Conservation (phyloP, 2,329 filamentous ascomycete species). For the Aspergillus aculeatinus region DNA sequence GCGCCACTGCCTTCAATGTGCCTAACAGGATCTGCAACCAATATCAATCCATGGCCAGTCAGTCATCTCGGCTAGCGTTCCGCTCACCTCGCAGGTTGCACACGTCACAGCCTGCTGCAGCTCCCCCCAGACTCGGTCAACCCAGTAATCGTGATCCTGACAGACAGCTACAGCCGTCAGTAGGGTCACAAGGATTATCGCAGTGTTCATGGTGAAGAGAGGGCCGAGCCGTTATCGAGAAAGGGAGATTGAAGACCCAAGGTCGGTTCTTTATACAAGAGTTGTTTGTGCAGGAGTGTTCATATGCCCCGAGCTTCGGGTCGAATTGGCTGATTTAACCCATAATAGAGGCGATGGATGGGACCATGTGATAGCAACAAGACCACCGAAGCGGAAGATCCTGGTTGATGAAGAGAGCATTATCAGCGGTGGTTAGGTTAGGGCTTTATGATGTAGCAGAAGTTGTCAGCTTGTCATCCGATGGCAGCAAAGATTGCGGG, state of each 20-base stretch:
- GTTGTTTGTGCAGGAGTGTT: too few species aligned
- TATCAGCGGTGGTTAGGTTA: neutral
- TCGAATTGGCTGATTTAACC: too few species aligned
- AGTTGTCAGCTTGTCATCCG: neutral
- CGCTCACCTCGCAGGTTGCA: neutral
- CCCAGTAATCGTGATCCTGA: neutral
- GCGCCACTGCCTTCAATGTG: neutral
- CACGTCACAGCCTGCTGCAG: neutral
- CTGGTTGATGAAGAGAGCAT: too few species aligned
- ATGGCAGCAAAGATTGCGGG: neutral
- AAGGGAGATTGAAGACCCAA: too few species aligned
- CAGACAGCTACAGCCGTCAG: neutral
- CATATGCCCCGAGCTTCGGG: too few species aligned
- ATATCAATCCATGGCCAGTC: neutral
- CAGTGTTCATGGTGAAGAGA: too few species aligned
- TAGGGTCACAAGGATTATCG: neutral
- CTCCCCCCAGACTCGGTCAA: neutral
- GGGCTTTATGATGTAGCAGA: neutral
- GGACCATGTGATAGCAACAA: too few species aligned
- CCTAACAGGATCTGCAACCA: neutral
- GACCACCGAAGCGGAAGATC: too few species aligned
- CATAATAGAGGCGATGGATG: too few species aligned
- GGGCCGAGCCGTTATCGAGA: too few species aligned
- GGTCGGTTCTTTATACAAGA: too few species aligned
- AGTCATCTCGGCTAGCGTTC: neutral